Evolutionary conservation across 2,329 filamentous ascomycete genomes (phyloP).

Genomic region (Aspergillus sojae): DNA sequence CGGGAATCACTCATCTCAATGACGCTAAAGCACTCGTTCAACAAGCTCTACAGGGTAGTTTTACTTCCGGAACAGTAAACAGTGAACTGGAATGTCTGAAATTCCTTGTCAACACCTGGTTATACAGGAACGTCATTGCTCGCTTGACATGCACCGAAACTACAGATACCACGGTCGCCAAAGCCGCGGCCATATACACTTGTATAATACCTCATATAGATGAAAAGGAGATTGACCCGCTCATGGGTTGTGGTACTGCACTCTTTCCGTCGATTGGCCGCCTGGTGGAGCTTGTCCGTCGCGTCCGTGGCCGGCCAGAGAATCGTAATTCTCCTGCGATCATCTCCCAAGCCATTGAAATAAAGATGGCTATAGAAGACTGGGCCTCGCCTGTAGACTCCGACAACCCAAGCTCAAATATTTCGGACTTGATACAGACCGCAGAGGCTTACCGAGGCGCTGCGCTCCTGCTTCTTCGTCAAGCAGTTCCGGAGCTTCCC

Average conservation of each 20-base stretch:
- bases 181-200: not conserved
- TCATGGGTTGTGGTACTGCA: not conserved
- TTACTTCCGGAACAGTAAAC: too few species aligned
- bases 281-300: not conserved
- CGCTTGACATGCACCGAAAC: not conserved
- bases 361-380: not conserved
- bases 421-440: not conserved
- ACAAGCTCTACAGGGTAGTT: not conserved
- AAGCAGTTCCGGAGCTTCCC: not conserved
- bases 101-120: not conserved
- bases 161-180: not conserved
- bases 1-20: not conserved
- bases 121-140: not conserved
- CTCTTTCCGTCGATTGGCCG: not conserved
- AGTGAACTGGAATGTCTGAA: not conserved
- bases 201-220: not conserved
- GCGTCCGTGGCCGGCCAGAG: not conserved
- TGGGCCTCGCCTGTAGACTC: not conserved
- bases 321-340: not conserved
- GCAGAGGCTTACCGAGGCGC: not conserved
- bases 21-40: not conserved
- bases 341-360: not conserved
- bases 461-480: not conserved
- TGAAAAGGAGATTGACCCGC: not conserved
- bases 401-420: not conserved